phyloP scores from a whole-genome alignment of 2,329 filamentous ascomycete genomes.

The Stagonosporopsis chrysanthemi region DNA sequence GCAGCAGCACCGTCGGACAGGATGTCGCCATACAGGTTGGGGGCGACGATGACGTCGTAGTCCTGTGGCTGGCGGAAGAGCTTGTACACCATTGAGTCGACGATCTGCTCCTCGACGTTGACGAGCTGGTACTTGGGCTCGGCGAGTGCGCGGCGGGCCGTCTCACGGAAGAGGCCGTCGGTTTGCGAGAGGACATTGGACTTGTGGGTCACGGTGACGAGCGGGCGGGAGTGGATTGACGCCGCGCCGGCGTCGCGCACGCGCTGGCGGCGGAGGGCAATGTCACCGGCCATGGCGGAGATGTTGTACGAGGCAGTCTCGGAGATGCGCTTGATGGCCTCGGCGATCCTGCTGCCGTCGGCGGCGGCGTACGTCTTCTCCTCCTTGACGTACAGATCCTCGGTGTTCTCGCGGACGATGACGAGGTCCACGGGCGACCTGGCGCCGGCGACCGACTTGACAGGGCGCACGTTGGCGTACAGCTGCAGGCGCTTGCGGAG shows the following conservation, averaged over 20 bases:
- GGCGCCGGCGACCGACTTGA: conserved; percentile 78
- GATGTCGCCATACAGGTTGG: conserved; percentile 97
- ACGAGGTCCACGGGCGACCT: conserved; percentile 84
- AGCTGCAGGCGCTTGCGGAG: conserved; percentile 94
- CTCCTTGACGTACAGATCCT: conserved; percentile 98
- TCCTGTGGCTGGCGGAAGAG: conserved; percentile 93
- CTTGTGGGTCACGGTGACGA: conserved; percentile 98
- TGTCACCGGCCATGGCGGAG: conserved; percentile 91
- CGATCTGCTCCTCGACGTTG: conserved; percentile 92
- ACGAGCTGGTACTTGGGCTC: conserved; percentile 68
- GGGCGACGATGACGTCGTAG: conserved; percentile 98
- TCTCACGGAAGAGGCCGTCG: conserved; percentile 90
- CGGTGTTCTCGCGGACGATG: conserved; percentile 98
- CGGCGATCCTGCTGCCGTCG: conserved; percentile 82
- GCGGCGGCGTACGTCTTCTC: conserved; percentile 81
- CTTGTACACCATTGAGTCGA: conserved; percentile 99
- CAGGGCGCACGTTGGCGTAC: conserved; percentile 96
- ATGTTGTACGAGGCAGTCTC: conserved; percentile 86
- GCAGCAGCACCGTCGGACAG: conserved; percentile 94
- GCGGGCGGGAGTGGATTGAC: conserved; percentile 71
- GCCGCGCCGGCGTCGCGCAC: conserved; percentile 68
- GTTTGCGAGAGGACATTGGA: conserved; percentile 96
- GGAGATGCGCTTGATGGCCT: conserved; percentile 97
- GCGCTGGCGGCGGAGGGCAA: conserved; percentile 85
- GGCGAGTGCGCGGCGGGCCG: conserved; percentile 75